Evolutionary conservation across 2,329 filamentous ascomycete genomes (phyloP).

Genomic region (Pseudogymnoascus sp.): DNA sequence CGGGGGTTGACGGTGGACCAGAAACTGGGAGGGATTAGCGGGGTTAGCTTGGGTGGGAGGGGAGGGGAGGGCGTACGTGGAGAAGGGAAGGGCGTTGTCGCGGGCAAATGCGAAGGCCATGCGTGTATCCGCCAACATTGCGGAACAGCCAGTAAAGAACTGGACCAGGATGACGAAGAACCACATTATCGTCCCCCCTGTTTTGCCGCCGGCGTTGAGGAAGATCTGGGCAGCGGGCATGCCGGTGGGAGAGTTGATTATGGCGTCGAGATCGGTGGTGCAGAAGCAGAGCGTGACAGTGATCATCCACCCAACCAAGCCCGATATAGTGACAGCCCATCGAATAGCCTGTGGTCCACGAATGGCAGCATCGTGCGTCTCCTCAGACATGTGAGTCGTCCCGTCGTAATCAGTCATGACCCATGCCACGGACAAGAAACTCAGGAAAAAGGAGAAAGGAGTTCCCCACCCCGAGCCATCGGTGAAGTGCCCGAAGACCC

Average conservation of each 20-base stretch:
- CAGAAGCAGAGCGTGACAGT: constrained; percentile 59
- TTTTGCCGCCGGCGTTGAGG: constrained; percentile 50
- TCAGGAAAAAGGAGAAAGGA: constrained; percentile 54
- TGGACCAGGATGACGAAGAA: constrained; percentile 56
- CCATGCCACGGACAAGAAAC: constrained; percentile 49
- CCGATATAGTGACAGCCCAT: constrained; percentile 52
- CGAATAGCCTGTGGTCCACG: constrained; percentile 53
- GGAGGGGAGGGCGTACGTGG: constrained; percentile 34
- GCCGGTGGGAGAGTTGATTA: constrained; percentile 50
- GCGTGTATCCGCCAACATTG: constrained; percentile 55
- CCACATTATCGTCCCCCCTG: constrained; percentile 53
- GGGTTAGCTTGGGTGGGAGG: neutral
- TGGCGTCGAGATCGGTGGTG: constrained; percentile 48
- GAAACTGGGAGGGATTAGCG: constrained; percentile 30
- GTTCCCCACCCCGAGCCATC: constrained; percentile 57
- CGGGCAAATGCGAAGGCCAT: constrained; percentile 56
- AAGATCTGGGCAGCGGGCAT: constrained; percentile 54
- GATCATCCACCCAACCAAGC: constrained; percentile 52
- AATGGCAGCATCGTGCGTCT: constrained; percentile 56
- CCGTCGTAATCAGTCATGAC: constrained; percentile 65
- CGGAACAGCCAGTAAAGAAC: constrained; percentile 57
- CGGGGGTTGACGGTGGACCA: constrained; percentile 44
- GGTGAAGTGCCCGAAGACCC: constrained; percentile 54
- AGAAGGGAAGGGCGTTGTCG: constrained; percentile 54
- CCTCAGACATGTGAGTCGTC: constrained; percentile 62